A percentile compares a stretch with the other conserved stretches of the same genome.
Evolutionary conservation across 352 stramenopile species (phyloP).

Genomic region (Globisporangium cylindrosporum): DNA sequence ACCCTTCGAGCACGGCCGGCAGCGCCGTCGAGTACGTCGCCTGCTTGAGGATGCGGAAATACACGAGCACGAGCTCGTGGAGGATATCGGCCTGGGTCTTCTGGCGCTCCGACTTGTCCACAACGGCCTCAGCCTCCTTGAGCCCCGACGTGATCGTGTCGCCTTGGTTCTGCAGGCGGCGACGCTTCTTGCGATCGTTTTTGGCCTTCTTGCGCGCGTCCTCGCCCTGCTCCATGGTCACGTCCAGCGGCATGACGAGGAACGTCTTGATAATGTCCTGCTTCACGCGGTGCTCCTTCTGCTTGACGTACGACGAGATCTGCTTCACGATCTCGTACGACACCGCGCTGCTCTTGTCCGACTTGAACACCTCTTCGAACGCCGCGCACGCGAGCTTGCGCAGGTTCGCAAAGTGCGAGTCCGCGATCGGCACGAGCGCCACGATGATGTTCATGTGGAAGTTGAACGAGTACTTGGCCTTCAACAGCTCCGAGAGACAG

Average conservation of each 20-base stretch:
- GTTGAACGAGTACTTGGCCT: slow-evolving; percentile 86
- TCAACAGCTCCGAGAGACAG: slow-evolving; percentile 76
- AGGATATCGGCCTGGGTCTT: slow-evolving; percentile 94
- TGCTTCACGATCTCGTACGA: slow-evolving; percentile 81
- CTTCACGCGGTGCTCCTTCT: slow-evolving; percentile 82
- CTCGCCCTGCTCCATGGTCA: slow-evolving; percentile 86
- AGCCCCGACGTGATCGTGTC: slow-evolving; percentile 90
- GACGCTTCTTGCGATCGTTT: slow-evolving; percentile 81
- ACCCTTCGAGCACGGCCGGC: slow-evolving; percentile 89
- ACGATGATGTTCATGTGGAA: slow-evolving; percentile 86
- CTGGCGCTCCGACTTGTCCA: slow-evolving; percentile 91
- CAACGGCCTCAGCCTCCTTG: slow-evolving; percentile 93
- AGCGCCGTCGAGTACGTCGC: slow-evolving; percentile 86
- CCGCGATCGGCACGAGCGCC: slow-evolving; percentile 75
- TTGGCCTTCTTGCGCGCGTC: slow-evolving; percentile 76
- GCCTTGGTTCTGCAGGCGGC: slow-evolving; percentile 65
- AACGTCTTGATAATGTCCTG: slow-evolving; percentile 74
- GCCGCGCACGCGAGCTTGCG: slow-evolving; percentile 55
- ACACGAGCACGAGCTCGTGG: slow-evolving; percentile 94
- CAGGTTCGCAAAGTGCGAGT: slow-evolving; percentile 55
- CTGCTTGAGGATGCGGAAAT: slow-evolving; percentile 96
- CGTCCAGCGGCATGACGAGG: slow-evolving; percentile 74
- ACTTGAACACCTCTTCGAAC: slow-evolving; percentile 71
- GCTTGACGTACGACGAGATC: slow-evolving; percentile 80
- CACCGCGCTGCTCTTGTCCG: slow-evolving; percentile 64